phyloP scores from a whole-genome alignment of 805 yeast species.

The Wickerhamiella sergipiensis region DNA sequence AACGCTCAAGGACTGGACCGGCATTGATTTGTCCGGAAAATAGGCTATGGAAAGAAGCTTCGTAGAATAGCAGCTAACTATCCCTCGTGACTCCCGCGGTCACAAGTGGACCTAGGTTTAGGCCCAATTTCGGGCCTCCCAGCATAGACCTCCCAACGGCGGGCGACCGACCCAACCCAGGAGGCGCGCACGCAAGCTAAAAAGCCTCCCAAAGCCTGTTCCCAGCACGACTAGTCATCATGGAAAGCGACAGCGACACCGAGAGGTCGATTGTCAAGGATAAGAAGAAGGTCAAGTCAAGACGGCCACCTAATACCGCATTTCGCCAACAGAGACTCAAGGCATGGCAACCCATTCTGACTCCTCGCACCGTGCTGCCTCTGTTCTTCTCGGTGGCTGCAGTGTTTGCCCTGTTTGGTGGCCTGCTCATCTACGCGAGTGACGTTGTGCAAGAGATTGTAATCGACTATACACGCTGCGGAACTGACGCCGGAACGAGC shows the following conservation, averaged over 20 bases:
- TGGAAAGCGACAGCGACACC: slow-evolving; percentile 26
- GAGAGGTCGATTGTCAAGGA: slow-evolving; percentile 18
- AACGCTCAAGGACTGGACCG: neutral
- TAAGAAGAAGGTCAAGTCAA: slow-evolving; percentile 25
- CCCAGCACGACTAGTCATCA: slow-evolving; percentile 1
- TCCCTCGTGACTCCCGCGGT: too few species aligned
- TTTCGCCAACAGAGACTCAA: slow-evolving; percentile 44
- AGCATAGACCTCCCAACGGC: too few species aligned
- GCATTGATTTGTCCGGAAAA: neutral
- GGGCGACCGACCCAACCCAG: too few species aligned
- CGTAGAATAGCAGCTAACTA: too few species aligned
- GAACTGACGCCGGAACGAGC: slow-evolving; percentile 32
- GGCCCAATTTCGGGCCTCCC: too few species aligned
- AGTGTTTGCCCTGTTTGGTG: slow-evolving; percentile 82
- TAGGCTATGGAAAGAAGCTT: too few species aligned
- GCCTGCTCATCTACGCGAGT: slow-evolving; percentile 69
- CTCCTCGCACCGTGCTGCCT: slow-evolving; percentile 86
- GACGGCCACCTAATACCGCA: slow-evolving; percentile 33
- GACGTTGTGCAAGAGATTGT: slow-evolving; percentile 60
- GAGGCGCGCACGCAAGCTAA: too few species aligned
- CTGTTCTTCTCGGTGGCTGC: slow-evolving; percentile 59
- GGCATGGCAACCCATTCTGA: slow-evolving; percentile 77
- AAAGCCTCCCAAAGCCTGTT: too few species aligned
- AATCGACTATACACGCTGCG: slow-evolving; percentile 66
- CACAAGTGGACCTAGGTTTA: too few species aligned